Evolutionary conservation across 345 rosid species (phyloP).

Genomic region (Trapa bicornis): DNA sequence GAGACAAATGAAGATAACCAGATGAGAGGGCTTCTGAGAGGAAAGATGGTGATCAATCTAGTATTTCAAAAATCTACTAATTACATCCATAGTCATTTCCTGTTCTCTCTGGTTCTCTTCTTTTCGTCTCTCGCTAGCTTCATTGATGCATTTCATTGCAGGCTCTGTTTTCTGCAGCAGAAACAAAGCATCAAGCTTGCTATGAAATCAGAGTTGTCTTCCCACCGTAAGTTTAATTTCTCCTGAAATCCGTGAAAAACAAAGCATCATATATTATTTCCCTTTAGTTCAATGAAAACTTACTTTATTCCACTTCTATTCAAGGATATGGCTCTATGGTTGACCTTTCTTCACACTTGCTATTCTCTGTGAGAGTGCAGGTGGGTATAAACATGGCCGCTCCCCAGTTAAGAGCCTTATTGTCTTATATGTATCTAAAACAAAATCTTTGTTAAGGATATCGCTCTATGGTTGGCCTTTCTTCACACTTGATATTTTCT

Average conservation of each 20-base stretch:
- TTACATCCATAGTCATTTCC: too few species aligned
- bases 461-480: neutral
- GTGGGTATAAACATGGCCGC: neutral
- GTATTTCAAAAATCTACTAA: too few species aligned
- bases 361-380: neutral
- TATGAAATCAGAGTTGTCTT: neutral
- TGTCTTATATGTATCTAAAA: neutral
- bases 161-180: too few species aligned
- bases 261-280: neutral
- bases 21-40: too few species aligned
- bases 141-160: too few species aligned
- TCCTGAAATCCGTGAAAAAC: neutral
- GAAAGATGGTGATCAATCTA: too few species aligned
- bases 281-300: neutral
- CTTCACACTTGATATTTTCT: neutral
- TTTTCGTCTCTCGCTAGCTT: too few species aligned
- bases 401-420: too few species aligned
- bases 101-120: too few species aligned
- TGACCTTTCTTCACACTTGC: neutral
- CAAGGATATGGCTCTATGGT: neutral
- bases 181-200: too few species aligned
- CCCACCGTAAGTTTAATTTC: neutral
- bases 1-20: too few species aligned
- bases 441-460: neutral
- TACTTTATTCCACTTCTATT: neutral